These are phyloP conservation scores for Pestalotiopsis sp. DNA, from an alignment of 2,329 filamentous ascomycete genomes.

Conservation along the genomic window DNA sequence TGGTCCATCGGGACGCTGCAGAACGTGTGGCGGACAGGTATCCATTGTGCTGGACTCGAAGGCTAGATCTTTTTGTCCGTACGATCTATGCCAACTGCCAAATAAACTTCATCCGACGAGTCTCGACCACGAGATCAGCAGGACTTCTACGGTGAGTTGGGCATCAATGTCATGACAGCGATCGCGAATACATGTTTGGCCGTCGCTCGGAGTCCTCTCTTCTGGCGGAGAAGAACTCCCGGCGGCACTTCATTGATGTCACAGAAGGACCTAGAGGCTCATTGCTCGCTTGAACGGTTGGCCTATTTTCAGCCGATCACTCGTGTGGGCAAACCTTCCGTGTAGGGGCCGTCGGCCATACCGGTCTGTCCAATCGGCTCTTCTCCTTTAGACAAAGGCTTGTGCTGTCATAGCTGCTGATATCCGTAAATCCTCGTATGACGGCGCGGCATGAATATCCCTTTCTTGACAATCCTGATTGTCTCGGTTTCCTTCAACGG, in stretches of 20 bases:
- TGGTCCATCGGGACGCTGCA: not conserved
- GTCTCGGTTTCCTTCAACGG: not conserved
- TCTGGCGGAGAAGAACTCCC: not conserved
- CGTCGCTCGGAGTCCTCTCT: no score
- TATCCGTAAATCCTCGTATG: not conserved
- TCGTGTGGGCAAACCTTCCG: no score
- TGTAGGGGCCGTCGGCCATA: no score
- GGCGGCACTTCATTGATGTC: no score
- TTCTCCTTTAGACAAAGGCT: not conserved
- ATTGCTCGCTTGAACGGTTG: no score
- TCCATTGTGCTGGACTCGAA: not conserved
- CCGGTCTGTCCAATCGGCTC: no score
- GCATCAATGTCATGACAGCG: not conserved
- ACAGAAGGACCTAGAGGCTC: no score
- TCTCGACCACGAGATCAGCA: not conserved
- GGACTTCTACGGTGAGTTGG: not conserved
- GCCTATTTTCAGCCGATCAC: no score
- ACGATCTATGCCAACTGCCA: not conserved
- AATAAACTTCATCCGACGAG: not conserved
- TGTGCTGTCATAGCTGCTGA: not conserved
- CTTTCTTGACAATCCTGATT: not conserved
- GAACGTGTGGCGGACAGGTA: not conserved
- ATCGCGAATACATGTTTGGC: no score
- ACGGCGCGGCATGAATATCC: not conserved
- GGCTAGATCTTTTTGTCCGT: not conserved